phyloP scores from a whole-genome alignment of 768 basidiomycete genomes.

The Steccherinum ochraceum region DNA sequence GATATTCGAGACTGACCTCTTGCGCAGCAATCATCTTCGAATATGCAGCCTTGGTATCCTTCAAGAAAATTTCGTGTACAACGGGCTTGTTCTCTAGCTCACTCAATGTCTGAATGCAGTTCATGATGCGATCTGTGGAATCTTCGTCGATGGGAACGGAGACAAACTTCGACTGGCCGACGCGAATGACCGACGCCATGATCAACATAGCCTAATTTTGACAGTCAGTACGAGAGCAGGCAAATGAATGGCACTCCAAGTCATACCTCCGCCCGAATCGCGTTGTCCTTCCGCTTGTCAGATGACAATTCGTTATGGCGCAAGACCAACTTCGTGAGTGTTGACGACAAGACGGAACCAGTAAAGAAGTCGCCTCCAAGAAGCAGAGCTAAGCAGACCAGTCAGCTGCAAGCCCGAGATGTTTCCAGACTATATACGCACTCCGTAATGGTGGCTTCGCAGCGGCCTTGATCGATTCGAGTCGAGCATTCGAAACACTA shows the following conservation, averaged over 20 bases:
- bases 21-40: conserved; percentile 94
- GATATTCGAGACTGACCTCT: too few species aligned
- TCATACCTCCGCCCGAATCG: conserved; percentile 78
- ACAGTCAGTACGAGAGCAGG: neutral
- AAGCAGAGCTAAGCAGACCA: conserved; percentile 53
- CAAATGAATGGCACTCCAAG: neutral
- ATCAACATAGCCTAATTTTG: conserved; percentile 82
- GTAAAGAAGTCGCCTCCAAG: conserved; percentile 98
- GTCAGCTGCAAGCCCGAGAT: neutral
- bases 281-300: conserved; percentile 55
- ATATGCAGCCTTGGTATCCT: conserved; percentile 88
- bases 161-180: conserved; percentile 95
- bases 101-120: conserved; percentile 91
- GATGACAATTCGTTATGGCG: conserved; percentile 49
- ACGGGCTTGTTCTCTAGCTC: conserved; percentile 53
- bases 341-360: conserved; percentile 80
- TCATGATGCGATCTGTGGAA: conserved; percentile 92
- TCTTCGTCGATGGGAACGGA: conserved; percentile 97
- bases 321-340: conserved; percentile 87
- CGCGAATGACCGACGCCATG: conserved; percentile 95
- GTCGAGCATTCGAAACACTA: conserved; percentile 48
- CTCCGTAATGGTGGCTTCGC: conserved; percentile 86
- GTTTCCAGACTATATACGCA: conserved; percentile 34
- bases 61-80: conserved; percentile 69
- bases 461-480: conserved; percentile 82